Evolutionary conservation across 768 basidiomycete species (phyloP).

Genomic region (Russula virescens): DNA sequence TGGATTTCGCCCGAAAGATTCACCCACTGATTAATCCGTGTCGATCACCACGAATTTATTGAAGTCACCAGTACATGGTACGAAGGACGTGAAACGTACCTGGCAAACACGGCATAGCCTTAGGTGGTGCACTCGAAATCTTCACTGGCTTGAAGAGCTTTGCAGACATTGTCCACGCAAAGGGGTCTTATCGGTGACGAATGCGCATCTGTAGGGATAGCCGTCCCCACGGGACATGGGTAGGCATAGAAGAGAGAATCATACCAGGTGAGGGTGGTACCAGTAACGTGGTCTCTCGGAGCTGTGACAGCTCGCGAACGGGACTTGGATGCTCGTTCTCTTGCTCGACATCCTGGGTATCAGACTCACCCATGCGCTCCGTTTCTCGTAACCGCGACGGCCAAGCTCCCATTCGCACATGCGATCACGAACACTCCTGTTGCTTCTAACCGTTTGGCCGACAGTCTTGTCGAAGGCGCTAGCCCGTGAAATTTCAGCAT

Average conservation of each 20-base stretch:
- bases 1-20: slow-evolving; percentile 14
- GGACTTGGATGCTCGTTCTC: slow-evolving; percentile 10
- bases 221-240: neutral
- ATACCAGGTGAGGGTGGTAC: slow-evolving; percentile 28
- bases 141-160: slow-evolving; percentile 9
- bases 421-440: slow-evolving; percentile 43
- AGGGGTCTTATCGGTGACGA: slow-evolving; percentile 1
- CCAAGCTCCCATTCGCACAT: slow-evolving; percentile 72
- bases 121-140: neutral
- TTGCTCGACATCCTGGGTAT: slow-evolving; percentile 11
- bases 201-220: neutral
- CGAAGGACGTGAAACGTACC: slow-evolving; percentile 32
- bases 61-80: neutral
- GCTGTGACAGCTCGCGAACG: slow-evolving; percentile 10
- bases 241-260: neutral
- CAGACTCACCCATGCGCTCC: slow-evolving; percentile 41
- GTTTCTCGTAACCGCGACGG: slow-evolving; percentile 65
- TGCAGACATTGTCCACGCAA: slow-evolving; percentile 6
- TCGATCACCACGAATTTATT: slow-evolving; percentile 16
- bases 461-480: slow-evolving; percentile 24
- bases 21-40: slow-evolving; percentile 1
- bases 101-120: slow-evolving; percentile 2
- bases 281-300: slow-evolving; percentile 12
- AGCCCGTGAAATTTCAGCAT: slow-evolving; percentile 26
- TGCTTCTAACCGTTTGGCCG: slow-evolving; percentile 22